phyloP scores from a whole-genome alignment of 768 basidiomycete species.

The Mycena epipterygia region DNA sequence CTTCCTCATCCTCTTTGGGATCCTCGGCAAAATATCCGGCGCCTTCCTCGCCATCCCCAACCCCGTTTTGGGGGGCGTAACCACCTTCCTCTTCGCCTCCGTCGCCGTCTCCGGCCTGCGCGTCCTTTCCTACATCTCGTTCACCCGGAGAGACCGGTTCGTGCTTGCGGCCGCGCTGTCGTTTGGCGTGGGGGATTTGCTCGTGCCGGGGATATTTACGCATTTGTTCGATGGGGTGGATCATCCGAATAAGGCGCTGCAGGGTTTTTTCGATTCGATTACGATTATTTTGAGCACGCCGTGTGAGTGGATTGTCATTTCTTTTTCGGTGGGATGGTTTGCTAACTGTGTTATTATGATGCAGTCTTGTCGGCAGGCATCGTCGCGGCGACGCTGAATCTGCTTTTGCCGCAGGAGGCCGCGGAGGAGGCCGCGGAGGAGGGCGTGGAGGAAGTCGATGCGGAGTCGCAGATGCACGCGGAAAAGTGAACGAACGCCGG shows the following conservation, averaged over 20 bases:
- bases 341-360: slow-evolving; percentile 10
- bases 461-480: slow-evolving; percentile 41
- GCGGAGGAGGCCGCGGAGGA: slow-evolving; percentile 39
- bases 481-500: not conserved
- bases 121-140: slow-evolving; percentile 71
- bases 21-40: slow-evolving; percentile 83
- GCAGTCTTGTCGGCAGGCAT: slow-evolving; percentile 71
- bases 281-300: slow-evolving; percentile 87
- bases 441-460: slow-evolving; percentile 44
- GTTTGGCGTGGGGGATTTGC: slow-evolving; percentile 79
- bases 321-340: not conserved
- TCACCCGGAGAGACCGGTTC: slow-evolving; percentile 76
- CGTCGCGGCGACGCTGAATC: slow-evolving; percentile 70
- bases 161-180: slow-evolving; percentile 77
- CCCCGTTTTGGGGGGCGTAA: slow-evolving; percentile 87
- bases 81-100: slow-evolving; percentile 87
- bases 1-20: slow-evolving; percentile 85
- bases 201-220: slow-evolving; percentile 74
- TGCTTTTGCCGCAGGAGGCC: slow-evolving; percentile 62
- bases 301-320: slow-evolving; percentile 61
- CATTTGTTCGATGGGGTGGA: slow-evolving; percentile 77
- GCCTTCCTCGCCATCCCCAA: slow-evolving; percentile 90
- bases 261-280: slow-evolving; percentile 82
- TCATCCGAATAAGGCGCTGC: slow-evolving; percentile 65
- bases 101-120: slow-evolving; percentile 65